Percentiles rank a stretch among this genome's conserved stretches.
These are phyloP conservation scores for Pseudogymnoascus sp. DNA, from an alignment of 2,329 filamentous ascomycete species.

Conservation along the genomic window DNA sequence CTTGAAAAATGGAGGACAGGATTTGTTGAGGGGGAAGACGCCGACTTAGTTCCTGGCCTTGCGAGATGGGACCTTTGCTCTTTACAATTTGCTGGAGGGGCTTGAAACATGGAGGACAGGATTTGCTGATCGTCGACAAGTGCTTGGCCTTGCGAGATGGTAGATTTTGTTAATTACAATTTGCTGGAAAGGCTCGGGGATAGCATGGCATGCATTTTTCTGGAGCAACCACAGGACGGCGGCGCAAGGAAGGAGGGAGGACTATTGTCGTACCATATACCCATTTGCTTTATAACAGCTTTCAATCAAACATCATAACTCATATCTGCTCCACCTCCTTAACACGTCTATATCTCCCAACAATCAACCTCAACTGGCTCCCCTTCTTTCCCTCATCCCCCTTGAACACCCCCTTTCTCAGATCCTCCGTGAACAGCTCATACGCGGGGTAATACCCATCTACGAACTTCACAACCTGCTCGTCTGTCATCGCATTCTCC, in stretches of 20 bases:
- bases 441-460: constrained; percentile 50
- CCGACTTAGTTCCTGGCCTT: not conserved
- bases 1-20: constrained; percentile 21
- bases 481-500: constrained; percentile 53
- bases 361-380: constrained; percentile 35
- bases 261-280: constrained; percentile 13
- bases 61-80: not conserved
- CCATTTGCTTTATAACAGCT: constrained; percentile 17
- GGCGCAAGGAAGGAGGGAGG: not conserved
- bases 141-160: no score
- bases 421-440: constrained; percentile 42
- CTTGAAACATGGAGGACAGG: not conserved
- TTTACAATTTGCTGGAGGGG: not conserved
- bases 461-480: constrained; percentile 56
- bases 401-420: constrained; percentile 40
- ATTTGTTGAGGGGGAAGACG: constrained; percentile 11
- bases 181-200: not conserved
- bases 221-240: not conserved
- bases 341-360: constrained; percentile 38
- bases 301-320: not conserved
- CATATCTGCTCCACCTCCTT: constrained; percentile 25
- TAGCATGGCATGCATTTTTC: not conserved
- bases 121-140: no score
- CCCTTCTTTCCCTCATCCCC: constrained; percentile 26
- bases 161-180: not conserved